A percentile compares a stretch with the other conserved stretches of the same genome.
Evolutionary conservation across 2,329 filamentous ascomycete species (phyloP).

Genomic region (Apiospora koreana): DNA sequence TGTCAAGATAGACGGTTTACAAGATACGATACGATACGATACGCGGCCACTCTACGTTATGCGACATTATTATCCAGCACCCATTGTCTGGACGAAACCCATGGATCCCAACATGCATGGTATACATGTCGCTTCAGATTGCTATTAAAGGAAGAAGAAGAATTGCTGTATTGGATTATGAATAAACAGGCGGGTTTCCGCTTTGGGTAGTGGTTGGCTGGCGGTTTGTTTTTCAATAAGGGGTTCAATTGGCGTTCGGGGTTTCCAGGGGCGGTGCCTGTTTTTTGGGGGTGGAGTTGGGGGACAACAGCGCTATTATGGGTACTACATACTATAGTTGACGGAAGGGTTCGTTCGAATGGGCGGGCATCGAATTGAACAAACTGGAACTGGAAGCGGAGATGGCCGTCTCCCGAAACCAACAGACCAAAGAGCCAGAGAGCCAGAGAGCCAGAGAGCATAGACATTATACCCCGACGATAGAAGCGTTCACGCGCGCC

Average conservation of each 20-base stretch:
- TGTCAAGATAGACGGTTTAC: not conserved
- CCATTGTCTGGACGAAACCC: not conserved
- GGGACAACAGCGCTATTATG: not conserved
- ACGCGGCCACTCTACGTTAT: not conserved
- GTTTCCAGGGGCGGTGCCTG: not conserved
- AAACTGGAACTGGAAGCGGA: not conserved
- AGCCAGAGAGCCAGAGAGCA: not conserved
- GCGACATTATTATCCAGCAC: not conserved
- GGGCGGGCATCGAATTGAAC: too few species aligned
- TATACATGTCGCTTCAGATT: not conserved
- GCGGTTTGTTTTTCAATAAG: not conserved
- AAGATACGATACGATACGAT: not conserved
- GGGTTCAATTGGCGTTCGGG: not conserved
- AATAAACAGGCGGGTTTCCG: not conserved
- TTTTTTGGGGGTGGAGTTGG: not conserved
- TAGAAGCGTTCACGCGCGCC: not conserved
- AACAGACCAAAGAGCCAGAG: not conserved
- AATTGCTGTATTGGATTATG: not conserved
- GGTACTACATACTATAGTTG: too few species aligned
- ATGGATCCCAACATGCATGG: not conserved
- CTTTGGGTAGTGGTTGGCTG: not conserved
- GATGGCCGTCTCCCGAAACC: not conserved
- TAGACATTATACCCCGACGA: not conserved
- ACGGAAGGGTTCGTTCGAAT: not conserved
- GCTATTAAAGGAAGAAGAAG: not conserved